Percentiles rank a stretch among this genome's conserved stretches.
Conservation (phyloP, 176 grass and related monocot species). For the Oryza meyeriana region DNA sequence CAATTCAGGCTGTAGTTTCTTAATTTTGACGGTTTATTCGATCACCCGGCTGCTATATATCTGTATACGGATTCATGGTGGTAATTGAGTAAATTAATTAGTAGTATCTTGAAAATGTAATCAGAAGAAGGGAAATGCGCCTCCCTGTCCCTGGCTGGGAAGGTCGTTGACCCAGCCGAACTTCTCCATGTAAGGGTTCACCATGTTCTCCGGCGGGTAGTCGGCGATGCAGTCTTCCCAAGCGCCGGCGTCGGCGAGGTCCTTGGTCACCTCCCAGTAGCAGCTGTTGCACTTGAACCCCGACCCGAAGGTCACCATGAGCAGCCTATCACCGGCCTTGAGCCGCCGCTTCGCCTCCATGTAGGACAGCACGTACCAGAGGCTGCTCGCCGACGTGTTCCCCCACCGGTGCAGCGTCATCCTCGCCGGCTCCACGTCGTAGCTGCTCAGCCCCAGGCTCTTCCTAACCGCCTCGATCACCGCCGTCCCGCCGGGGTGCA, state of each 20-base stretch:
- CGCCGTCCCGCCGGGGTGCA: conserved; percentile 78
- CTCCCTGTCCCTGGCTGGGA: conserved; percentile 21
- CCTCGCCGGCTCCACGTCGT: conserved; percentile 73
- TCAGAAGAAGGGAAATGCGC: conserved; percentile 34
- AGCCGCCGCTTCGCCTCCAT: conserved; percentile 83
- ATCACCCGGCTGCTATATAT: not conserved
- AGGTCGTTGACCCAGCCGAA: conserved; percentile 80
- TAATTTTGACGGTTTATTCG: not conserved
- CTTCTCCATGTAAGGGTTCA: conserved; percentile 77
- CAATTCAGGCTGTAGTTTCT: not conserved
- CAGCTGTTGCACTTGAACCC: conserved; percentile 96
- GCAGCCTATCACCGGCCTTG: conserved; percentile 52
- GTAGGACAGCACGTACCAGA: conserved; percentile 89
- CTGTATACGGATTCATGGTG: not conserved
- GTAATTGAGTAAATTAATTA: not conserved
- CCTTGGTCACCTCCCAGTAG: conserved; percentile 70
- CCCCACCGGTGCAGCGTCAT: conserved; percentile 97
- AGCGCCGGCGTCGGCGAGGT: conserved; percentile 53
- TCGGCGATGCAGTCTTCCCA: conserved; percentile 71
- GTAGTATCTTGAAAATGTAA: not conserved
- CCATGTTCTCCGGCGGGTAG: conserved; percentile 64
- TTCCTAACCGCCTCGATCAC: conserved; percentile 72
- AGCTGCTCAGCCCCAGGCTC: conserved; percentile 41
- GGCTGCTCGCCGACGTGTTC: conserved; percentile 90
- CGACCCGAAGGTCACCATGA: conserved; percentile 83